phyloP scores from a whole-genome alignment of 1,284 basidiomycete genomes.

The Ganoderma lucidum region DNA sequence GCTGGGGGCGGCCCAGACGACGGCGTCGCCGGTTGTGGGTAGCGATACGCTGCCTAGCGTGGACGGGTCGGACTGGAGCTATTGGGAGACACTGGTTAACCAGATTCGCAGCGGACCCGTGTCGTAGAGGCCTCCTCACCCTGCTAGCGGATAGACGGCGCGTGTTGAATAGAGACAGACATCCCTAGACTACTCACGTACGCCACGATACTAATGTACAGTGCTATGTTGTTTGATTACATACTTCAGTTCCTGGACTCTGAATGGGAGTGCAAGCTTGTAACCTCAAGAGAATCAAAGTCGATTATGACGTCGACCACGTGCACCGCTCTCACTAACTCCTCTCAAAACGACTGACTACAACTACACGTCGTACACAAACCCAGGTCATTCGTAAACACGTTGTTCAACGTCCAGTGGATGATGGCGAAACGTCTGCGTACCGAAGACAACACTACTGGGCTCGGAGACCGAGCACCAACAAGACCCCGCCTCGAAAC shows the following conservation, averaged over 20 bases:
- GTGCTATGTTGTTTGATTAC: not conserved
- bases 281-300: not conserved
- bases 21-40: constrained; percentile 32
- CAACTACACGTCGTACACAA: not conserved
- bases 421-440: constrained; percentile 27
- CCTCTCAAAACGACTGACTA: not conserved
- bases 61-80: constrained; percentile 78
- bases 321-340: not conserved
- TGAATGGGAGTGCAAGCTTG: not conserved
- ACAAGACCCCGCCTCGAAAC: constrained; percentile 13
- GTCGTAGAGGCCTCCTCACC: constrained; percentile 19
- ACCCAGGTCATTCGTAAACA: no score
- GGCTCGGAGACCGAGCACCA: constrained; percentile 3
- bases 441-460: constrained; percentile 13
- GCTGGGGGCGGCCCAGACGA: constrained; percentile 49
- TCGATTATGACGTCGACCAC: constrained; percentile 15
- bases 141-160: not conserved
- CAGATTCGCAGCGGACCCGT: constrained; percentile 69
- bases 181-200: not conserved
- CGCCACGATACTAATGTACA: constrained; percentile 3
- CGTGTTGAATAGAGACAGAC: constrained; percentile 9
- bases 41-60: constrained; percentile 48
- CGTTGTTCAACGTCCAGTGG: not conserved
- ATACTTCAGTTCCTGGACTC: not conserved
- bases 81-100: constrained; percentile 83